Evolutionary conservation across 78 protist species (phyloP), one percentile per base, ranked within the genome.

Genomic region (Dictyostelium brefeldianum): DNA sequence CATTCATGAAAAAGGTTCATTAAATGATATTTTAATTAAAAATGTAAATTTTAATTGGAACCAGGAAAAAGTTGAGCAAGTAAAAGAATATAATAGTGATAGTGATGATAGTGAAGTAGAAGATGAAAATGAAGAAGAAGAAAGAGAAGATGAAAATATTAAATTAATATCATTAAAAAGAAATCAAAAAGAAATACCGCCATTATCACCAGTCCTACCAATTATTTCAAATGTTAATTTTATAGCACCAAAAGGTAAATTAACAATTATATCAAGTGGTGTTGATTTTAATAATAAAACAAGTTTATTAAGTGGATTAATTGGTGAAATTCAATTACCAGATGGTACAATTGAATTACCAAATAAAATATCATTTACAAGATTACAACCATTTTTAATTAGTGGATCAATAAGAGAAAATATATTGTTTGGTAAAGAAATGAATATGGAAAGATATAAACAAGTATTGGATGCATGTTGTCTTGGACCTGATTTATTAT

Each of bases 311-410:
- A 3, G 56, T 5, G 96, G 98, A 15, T 20, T 97, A 6, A 56
- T 95, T 8, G 98, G 98, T 15, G 98, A 96, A 18, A 79, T 98
- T 69, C 14, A 11, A 22, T 62, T 17, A 67, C 7, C n/a, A 14
- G 6, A 15, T 9, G 98, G 98, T 47, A 20, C 25, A 20, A 90
- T 91, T 22, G 9, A 0, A 0, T 27, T 56, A 41, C 22, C 31
- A 20, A 97, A 98, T 15, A 0, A 25, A 12, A 31, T 96, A 5
- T 95, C 96, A 14, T 92, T 79, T 11, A 92, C 74, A 7, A 64
- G 98, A 4, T 99, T 98, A 90, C 80, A 74, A 56, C 71, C 92
- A n/a, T 98, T 98, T 97, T 97, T 99, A n/a, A 65, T 5, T 17
- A 98, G 95, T 89, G 94, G 77, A 17, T 96, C 99, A 3, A 25